Evolutionary conservation across 805 yeast genomes (phyloP), one percentile per base, ranked within the genome.

Genomic region (Starmerella roubikii): DNA sequence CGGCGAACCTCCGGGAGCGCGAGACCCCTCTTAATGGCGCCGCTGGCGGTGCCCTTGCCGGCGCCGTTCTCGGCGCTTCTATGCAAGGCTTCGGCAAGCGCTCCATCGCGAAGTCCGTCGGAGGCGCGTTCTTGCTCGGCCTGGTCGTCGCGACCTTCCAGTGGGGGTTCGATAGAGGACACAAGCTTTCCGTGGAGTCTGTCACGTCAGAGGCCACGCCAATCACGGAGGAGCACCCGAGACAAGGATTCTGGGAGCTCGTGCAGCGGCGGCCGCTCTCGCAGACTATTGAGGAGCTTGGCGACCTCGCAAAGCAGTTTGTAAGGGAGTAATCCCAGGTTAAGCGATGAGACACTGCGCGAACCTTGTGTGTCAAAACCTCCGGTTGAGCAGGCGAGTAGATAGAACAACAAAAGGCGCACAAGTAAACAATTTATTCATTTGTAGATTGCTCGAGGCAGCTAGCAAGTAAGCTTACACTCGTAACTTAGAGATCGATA

Each of bases 221-320:
- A 47, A 30, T 52, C 35, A 49, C 54, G 30, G 54, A 58, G 40
- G 64, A 55, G 44, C 49, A 51, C 30, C 53, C 46, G 19, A 59
- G 60, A 32, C 77, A 72, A 54, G 76, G 76, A 28, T 79, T 80
- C 62, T 83, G 85, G 85, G 88, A 81, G 47, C 76, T 76, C 27
- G 72, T 74, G 56, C 72, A 75, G 64, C 76, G 94, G 66, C 72
- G 81, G 54, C 93, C 93, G 15, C 62, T 82, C 48, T 74, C 84
- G 17, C 85, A 80, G 61, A 80, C 93, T 9, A 71, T 78, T 21
- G 78, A 72, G 45, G 76, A 75, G 53, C 66, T 82, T 49, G 94
- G 94, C 47, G 65, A 61, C 24, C 44, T 53, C 16, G 53, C 52
- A 35, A 50, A 52, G 42, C 54, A 51, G 47, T 52, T 52, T 38